A percentile compares a stretch with the other conserved stretches of the same genome.
phyloP scores from a whole-genome alignment of 2,329 filamentous ascomycete genomes.

The Aspergillus niger region DNA sequence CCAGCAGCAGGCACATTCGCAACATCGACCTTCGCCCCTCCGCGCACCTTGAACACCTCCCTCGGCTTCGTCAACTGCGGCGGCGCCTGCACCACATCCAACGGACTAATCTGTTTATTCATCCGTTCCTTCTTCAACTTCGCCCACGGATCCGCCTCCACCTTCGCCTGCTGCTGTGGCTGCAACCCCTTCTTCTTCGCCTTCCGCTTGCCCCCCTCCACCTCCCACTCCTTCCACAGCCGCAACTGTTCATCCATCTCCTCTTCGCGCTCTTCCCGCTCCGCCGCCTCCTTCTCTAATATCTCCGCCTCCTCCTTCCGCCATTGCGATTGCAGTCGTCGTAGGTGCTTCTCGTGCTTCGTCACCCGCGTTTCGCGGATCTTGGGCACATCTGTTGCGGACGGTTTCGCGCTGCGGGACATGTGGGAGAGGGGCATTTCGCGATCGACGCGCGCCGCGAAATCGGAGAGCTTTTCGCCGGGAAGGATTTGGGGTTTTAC shows the following conservation, averaged over 20 bases:
- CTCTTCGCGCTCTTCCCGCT: slow-evolving; percentile 67
- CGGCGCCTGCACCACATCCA: slow-evolving; percentile 69
- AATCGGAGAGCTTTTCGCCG: slow-evolving; percentile 80
- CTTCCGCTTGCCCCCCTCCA: slow-evolving; percentile 54
- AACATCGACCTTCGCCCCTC: slow-evolving; percentile 67
- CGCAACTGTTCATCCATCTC: slow-evolving; percentile 64
- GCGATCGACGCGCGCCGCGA: slow-evolving; percentile 78
- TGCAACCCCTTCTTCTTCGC: slow-evolving; percentile 49
- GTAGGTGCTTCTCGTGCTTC: slow-evolving; percentile 79
- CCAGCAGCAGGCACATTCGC: slow-evolving; percentile 68
- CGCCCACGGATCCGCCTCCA: slow-evolving; percentile 76
- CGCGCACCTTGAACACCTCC: slow-evolving; percentile 66
- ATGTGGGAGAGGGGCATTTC: slow-evolving; percentile 76
- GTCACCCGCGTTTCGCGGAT: slow-evolving; percentile 64
- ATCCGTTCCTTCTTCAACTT: slow-evolving; percentile 61
- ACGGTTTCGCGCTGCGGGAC: slow-evolving; percentile 54
- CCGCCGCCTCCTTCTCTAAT: slow-evolving; percentile 53
- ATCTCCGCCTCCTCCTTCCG: slow-evolving; percentile 51
- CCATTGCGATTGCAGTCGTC: slow-evolving; percentile 61
- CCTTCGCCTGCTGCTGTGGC: slow-evolving; percentile 44
- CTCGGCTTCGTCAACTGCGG: slow-evolving; percentile 67
- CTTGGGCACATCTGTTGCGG: slow-evolving; percentile 30
- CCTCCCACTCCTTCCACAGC: slow-evolving; percentile 64
- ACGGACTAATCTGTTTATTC: slow-evolving; percentile 39
- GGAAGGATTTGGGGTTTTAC: slow-evolving; percentile 69